Base-by-base conservation (phyloP, 306 rosid species). In the Cicer bijugum region DNA sequence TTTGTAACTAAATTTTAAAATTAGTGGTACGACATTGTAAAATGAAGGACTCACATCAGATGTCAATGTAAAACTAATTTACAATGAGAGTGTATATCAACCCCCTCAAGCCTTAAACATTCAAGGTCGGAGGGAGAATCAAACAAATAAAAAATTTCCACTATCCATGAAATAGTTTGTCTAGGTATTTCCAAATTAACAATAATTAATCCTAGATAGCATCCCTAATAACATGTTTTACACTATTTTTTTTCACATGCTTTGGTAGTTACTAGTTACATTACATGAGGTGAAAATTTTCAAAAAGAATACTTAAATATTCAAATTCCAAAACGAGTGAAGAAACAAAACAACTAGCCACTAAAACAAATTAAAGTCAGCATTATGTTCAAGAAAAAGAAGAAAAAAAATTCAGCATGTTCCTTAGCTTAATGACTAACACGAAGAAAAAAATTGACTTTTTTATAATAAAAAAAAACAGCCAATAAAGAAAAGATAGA, bases 251-350 rank as follows among this genome's bases (percentile, higher is more conserved):
- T 37, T 37, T 17, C 19, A 12, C 17, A 9, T 14, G 40, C 39
- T 56, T 19, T 16, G 9, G 16, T 2, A 66, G 12, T 17, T 51
- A 51, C 57, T 51, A 15, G 57, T 51, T 15, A 40, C 45, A 42
- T 42, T 42, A 33, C 38, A 60, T 58, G 19, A 38, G 4, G 15
- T 35, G 61, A 51, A 40, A 48, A 40, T 2, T n/a, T 35, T 14
- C 16, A 50, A 35, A 16, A n/a, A 35, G 9, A 58, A 37, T 4
- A 12, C 15, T 38, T 10, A 2, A 37, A 33, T 35, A 56, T 3
- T 75, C 67, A 76, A 76, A 19, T 46, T 65, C 28, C 40, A 8
- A 42, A 75, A 52, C 67, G n/a, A 65, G 46, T 9, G 45, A 75
- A 8, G 46, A 40, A 52, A 53, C 48, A 66, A 23, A 52, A 53